Base-by-base conservation (phyloP, 225 moss, liverwort and hornwort genomes). In the Sphagnum tenellum region DNA sequence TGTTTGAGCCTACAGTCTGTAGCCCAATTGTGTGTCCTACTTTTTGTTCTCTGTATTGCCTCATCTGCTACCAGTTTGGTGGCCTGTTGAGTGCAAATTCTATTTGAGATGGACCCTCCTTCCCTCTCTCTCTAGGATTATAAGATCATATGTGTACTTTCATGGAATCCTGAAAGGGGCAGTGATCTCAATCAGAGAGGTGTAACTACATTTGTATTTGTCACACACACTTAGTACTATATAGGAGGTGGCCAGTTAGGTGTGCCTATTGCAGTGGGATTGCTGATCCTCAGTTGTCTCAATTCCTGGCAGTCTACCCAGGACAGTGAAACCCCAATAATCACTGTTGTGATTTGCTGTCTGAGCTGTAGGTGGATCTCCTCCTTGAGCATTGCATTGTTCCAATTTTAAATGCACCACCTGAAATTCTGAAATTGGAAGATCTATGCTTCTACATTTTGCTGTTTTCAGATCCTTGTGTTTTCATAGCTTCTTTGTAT, bases 51-150 rank as follows among this genome's bases (percentile, higher is more conserved):
- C 69, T 84, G 67, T 78, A 71, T 53, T 73, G 66, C 75, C 65
- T 11, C 80, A 71, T 75, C 77, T 78, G 77, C 75, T 73, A 80
- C 73, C 75, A 66, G 71, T 65, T 69, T 71, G 80, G 75, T 73
- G 75, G 64, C 68, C 48, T 66, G 60, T 75, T 71, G 72, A 77
- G 72, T 70, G 62, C 63, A 64, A 60, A 59, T 67, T 75, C 69
- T 64, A 61, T 70, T 49, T 70, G 73, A 77, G 66, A 63, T 67
- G 67, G 72, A 72, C 67, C 53, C 50, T 65, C 68, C 77, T 68
- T 70, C 47, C 70, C 69, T 53, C 70, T 69, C 60, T 65, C 74
- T 69, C 70, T 12, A 44, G 10, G 6, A 58, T 13, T 58, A 58
- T 58, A 3, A 13, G 12, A 13, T 6, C 7, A 13, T 58, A 11